These are phyloP conservation scores for Aspergillus hortae DNA, from an alignment of 2,329 filamentous ascomycete species.

Conservation along the genomic window DNA sequence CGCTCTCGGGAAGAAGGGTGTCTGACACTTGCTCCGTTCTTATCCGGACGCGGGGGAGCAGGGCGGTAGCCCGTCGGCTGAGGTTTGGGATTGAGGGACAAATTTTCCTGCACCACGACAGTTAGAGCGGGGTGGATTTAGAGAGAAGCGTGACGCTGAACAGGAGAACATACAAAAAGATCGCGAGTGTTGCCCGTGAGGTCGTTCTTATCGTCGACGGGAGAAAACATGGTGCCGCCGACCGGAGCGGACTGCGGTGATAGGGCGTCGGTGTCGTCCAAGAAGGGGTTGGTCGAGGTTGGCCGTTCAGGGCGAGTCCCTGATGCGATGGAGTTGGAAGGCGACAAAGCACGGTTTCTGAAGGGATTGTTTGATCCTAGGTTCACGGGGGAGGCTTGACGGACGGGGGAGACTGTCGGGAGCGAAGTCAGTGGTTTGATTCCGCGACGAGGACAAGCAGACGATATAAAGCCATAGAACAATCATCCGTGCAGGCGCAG, in stretches of 20 bases:
- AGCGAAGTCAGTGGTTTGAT: conserved; percentile 6
- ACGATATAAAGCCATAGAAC: conserved; percentile 12
- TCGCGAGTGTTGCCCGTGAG: conserved; percentile 51
- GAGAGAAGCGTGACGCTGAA: conserved; percentile 3
- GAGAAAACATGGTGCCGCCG: conserved; percentile 27
- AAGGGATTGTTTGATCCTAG: conserved; percentile 50
- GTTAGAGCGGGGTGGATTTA: background rate
- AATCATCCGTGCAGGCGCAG: conserved; percentile 10
- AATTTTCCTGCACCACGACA: conserved; percentile 32
- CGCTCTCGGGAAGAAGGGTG: conserved; percentile 23
- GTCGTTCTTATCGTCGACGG: conserved; percentile 30
- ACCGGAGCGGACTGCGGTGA: conserved; percentile 35
- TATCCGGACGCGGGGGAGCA: conserved; percentile 33
- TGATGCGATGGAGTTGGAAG: conserved; percentile 27
- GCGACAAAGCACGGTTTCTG: conserved; percentile 45
- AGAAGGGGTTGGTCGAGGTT: conserved; percentile 60
- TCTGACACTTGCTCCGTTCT: conserved; percentile 23
- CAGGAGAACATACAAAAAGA: conserved; percentile 54
- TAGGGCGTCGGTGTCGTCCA: conserved; percentile 46
- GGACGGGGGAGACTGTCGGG: conserved; percentile 20
- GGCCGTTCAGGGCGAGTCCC: conserved; percentile 42
- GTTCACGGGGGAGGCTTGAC: conserved; percentile 32
- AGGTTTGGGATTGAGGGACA: conserved; percentile 31
- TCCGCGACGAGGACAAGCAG: conserved; percentile 1
- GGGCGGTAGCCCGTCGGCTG: conserved; percentile 37